A percentile compares a stretch with the other conserved stretches of the same genome.
Evolutionary conservation across 1,284 basidiomycete genomes (phyloP).

Genomic region (Sanghuangporus baumii): DNA sequence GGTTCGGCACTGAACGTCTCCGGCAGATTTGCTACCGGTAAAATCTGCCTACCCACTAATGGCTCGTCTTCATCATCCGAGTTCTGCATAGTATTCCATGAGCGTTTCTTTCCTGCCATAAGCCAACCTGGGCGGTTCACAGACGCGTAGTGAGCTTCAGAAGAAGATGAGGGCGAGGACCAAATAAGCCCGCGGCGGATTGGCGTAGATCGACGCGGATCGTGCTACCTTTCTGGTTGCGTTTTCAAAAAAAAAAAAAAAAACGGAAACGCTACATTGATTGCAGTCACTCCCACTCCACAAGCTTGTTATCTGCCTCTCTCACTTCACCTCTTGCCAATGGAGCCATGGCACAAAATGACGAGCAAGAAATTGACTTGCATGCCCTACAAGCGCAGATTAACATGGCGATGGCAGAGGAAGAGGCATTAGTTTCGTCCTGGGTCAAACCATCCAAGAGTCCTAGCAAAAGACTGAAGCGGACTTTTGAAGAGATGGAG

Average conservation of each 20-base stretch:
- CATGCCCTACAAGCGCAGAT: slow-evolving; percentile 70
- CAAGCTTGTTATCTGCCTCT: not conserved
- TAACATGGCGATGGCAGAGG: slow-evolving; percentile 71
- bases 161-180: not conserved
- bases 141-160: too few relatives aligned
- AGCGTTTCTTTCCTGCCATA: slow-evolving; percentile 41
- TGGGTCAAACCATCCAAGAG: slow-evolving; percentile 56
- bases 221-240: too few relatives aligned
- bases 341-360: slow-evolving; percentile 18
- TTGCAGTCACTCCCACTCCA: not conserved
- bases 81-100: slow-evolving; percentile 38
- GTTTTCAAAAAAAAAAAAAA: too few relatives aligned
- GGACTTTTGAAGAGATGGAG: slow-evolving; percentile 29
- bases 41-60: slow-evolving; percentile 53
- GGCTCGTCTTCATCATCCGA: slow-evolving; percentile 44
- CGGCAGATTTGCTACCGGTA: slow-evolving; percentile 72
- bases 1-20: slow-evolving; percentile 58
- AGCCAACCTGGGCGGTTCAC: too few relatives aligned
- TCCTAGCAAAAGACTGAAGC: slow-evolving; percentile 24
- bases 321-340: not conserved
- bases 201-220: too few relatives aligned
- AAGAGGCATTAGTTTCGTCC: slow-evolving; percentile 61
- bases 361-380: slow-evolving; percentile 47
- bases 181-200: too few relatives aligned
- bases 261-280: not conserved